These are phyloP conservation scores for Sugiyamaella paludigena DNA, from an alignment of 1,139 yeast genomes.

Conservation along the genomic window DNA sequence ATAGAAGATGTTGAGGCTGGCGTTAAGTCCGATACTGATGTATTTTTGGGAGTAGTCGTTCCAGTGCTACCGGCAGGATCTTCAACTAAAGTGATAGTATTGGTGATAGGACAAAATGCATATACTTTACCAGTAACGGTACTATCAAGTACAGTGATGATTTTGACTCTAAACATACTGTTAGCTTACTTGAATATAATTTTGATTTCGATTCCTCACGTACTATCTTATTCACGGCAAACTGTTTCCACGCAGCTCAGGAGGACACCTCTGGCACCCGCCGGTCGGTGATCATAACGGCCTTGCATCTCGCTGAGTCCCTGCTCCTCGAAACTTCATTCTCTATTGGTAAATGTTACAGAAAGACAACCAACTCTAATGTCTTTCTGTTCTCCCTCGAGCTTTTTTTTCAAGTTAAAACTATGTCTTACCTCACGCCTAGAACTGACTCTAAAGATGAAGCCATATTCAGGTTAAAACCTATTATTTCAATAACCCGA, in stretches of 20 bases:
- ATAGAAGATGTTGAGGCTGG: not conserved
- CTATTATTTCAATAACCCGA: no score
- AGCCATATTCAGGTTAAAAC: slow-evolving; percentile 1
- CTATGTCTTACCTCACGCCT: slow-evolving; percentile 19
- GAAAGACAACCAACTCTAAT: no score
- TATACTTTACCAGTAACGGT: slow-evolving; percentile 59
- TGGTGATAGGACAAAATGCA: slow-evolving; percentile 51
- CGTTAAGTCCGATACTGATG: not conserved
- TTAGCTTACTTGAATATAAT: not conserved
- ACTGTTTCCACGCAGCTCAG: no score
- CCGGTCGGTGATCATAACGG: no score
- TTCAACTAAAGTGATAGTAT: slow-evolving; percentile 41
- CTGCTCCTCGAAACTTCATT: no score
- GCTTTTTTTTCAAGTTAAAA: no score
- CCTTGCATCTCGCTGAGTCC: no score
- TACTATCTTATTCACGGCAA: no score
- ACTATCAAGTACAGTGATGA: slow-evolving; percentile 59
- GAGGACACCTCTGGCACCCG: no score
- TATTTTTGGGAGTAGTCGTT: not conserved
- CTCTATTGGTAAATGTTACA: no score
- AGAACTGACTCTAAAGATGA: slow-evolving; percentile 19
- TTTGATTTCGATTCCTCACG: no score
- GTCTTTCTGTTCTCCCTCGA: not conserved
- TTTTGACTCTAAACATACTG: slow-evolving; percentile 48
- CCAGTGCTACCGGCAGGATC: slow-evolving; percentile 15